Conservation (phyloP, 768 basidiomycete genomes). For the Pleurotus tuoliensis region DNA sequence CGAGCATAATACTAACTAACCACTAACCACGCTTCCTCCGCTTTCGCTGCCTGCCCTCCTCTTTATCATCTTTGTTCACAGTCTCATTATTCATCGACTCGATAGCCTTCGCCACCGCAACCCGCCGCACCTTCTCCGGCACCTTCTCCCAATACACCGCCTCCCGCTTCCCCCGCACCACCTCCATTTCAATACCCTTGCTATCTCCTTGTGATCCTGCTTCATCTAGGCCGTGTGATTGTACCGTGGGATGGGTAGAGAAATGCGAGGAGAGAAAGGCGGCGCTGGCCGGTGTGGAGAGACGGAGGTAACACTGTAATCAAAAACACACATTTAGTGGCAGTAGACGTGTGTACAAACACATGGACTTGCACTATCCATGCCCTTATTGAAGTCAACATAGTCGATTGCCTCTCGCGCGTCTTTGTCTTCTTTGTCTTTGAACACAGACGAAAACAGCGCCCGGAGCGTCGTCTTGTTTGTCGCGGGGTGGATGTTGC, state of each 20-base stretch:
- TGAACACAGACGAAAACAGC: conserved; percentile 46
- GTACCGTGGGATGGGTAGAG: conserved; percentile 26
- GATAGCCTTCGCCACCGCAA: conserved; percentile 53
- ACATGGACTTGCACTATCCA: conserved; percentile 54
- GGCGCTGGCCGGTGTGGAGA: conserved; percentile 49
- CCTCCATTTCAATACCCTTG: conserved; percentile 42
- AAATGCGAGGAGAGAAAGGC: conserved; percentile 44
- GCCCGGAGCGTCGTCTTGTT: conserved; percentile 77
- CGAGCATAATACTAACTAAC: too few species aligned
- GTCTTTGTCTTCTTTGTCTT: background rate
- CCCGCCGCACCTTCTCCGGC: conserved; percentile 63
- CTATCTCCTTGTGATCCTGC: conserved; percentile 25
- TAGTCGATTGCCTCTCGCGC: conserved; percentile 50
- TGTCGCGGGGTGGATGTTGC: conserved; percentile 67
- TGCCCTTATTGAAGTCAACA: conserved; percentile 75
- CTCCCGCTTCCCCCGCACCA: conserved; percentile 61
- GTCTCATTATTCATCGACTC: conserved; percentile 3
- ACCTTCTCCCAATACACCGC: conserved; percentile 78
- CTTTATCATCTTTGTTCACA: background rate
- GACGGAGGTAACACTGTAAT: conserved; percentile 67
- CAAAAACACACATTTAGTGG: background rate
- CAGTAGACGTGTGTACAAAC: background rate
- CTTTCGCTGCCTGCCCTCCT: background rate
- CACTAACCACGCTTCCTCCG: background rate
- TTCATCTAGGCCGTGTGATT: conserved; percentile 55